Percentiles rank a stretch among this genome's conserved stretches.
Conservation (phyloP, 768 basidiomycete species). For the Kondoa malvinella region DNA sequence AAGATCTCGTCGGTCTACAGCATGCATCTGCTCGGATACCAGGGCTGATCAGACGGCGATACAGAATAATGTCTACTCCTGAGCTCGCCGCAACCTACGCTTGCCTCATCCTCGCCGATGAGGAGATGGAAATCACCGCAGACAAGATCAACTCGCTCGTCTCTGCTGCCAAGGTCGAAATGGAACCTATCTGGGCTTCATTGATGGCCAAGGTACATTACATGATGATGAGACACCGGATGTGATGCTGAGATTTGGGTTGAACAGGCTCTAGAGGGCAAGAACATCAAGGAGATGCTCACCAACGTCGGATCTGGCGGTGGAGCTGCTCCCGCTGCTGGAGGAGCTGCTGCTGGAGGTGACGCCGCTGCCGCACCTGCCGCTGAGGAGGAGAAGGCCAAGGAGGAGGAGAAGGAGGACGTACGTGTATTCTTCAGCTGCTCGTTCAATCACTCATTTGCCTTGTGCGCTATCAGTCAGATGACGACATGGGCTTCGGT, state of each 20-base stretch:
- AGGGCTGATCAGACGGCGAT: not conserved
- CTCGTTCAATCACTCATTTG: conserved; percentile 7
- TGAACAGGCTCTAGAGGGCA: conserved; percentile 96
- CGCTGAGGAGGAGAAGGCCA: too few species aligned
- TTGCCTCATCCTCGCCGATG: conserved; percentile 94
- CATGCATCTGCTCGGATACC: not conserved
- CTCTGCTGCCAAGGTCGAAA: conserved; percentile 59
- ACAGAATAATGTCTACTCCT: conserved; percentile 36
- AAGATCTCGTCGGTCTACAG: not conserved
- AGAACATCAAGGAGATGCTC: conserved; percentile 88
- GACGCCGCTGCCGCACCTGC: conserved; percentile 32
- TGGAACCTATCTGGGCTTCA: conserved; percentile 93
- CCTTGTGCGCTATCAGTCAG: conserved; percentile 27
- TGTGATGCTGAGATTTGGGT: too few species aligned
- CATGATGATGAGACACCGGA: too few species aligned
- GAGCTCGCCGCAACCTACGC: conserved; percentile 94
- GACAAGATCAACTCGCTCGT: conserved; percentile 85
- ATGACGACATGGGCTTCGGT: conserved; percentile 61
- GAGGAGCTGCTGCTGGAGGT: conserved; percentile 47
- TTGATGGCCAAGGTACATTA: conserved; percentile 94
- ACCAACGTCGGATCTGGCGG: conserved; percentile 89
- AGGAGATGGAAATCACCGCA: conserved; percentile 89
- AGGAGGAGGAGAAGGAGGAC: conserved; percentile 20
- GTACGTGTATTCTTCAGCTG: not conserved
- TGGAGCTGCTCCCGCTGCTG: conserved; percentile 46